Evolutionary conservation across 2,329 filamentous ascomycete species (phyloP).

Genomic region (Hypocrella siamensis): DNA sequence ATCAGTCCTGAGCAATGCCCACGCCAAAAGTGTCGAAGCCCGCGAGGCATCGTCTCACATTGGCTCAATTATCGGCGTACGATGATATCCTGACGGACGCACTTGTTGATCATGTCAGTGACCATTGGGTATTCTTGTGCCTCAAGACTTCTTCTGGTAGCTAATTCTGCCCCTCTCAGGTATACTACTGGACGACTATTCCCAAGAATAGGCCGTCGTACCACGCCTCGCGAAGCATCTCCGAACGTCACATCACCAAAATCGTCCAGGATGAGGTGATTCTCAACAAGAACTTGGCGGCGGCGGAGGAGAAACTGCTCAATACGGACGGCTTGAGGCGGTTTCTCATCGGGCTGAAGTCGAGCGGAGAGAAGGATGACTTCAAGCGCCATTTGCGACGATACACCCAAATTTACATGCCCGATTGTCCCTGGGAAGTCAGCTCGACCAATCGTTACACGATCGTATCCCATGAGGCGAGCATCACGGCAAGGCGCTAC

Average conservation of each 20-base stretch:
- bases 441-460: conserved; percentile 86
- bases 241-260: conserved; percentile 43
- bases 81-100: conserved; percentile 94
- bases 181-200: conserved; percentile 91
- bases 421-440: conserved; percentile 91
- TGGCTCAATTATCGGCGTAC: conserved; percentile 79
- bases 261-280: conserved; percentile 53
- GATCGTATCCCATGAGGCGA: conserved; percentile 76
- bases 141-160: background rate
- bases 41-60: conserved; percentile 56
- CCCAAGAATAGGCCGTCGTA: conserved; percentile 88
- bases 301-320: conserved; percentile 59
- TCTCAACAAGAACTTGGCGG: conserved; percentile 52
- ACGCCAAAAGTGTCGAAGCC: conserved; percentile 17
- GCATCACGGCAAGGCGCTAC: conserved; percentile 62
- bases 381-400: conserved; percentile 75
- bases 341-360: conserved; percentile 52
- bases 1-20: conserved; percentile 14
- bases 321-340: conserved; percentile 57
- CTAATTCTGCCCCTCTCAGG: conserved; percentile 33
- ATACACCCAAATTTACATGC: conserved; percentile 84
- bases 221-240: conserved; percentile 66
- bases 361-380: conserved; percentile 68
- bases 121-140: background rate
- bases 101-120: conserved; percentile 79